Conservation (phyloP, 2,329 filamentous ascomycete genomes). For the Aspergillus felis region DNA sequence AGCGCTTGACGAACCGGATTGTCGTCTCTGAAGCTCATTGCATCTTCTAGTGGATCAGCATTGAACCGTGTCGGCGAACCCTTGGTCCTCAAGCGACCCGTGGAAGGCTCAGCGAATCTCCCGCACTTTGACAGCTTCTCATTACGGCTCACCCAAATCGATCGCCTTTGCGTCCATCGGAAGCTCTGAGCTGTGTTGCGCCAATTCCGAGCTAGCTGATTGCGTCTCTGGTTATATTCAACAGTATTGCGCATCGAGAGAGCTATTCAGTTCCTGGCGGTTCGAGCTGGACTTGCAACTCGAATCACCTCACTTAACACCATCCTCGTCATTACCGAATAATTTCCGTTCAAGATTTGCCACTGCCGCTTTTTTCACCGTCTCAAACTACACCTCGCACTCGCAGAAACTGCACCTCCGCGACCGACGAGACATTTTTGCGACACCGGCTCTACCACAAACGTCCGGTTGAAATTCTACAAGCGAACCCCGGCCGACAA, state of each 20-base stretch:
- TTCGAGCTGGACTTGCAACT: neutral
- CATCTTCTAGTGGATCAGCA: conserved; percentile 3
- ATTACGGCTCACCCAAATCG: conserved; percentile 24
- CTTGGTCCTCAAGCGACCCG: conserved; percentile 24
- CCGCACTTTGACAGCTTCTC: conserved; percentile 31
- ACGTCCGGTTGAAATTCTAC: neutral
- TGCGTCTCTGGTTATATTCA: neutral
- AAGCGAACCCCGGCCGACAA: neutral
- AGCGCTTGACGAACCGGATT: neutral
- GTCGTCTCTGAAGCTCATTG: neutral
- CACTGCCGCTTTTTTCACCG: neutral
- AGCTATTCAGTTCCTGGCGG: neutral
- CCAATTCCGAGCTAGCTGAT: conserved; percentile 2
- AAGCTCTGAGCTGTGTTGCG: conserved; percentile 3
- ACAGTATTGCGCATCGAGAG: neutral
- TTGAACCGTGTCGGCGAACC: conserved; percentile 16
- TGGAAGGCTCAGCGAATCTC: conserved; percentile 31
- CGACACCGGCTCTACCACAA: neutral
- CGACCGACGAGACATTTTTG: neutral
- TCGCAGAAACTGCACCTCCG: conserved; percentile 7
- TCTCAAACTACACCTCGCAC: neutral
- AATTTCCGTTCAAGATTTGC: neutral
- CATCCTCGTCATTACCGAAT: neutral
- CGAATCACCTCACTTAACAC: neutral
- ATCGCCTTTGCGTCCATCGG: conserved; percentile 6